Base-by-base conservation (phyloP, 2,329 filamentous ascomycete genomes). In the Colletotrichum sp. region DNA sequence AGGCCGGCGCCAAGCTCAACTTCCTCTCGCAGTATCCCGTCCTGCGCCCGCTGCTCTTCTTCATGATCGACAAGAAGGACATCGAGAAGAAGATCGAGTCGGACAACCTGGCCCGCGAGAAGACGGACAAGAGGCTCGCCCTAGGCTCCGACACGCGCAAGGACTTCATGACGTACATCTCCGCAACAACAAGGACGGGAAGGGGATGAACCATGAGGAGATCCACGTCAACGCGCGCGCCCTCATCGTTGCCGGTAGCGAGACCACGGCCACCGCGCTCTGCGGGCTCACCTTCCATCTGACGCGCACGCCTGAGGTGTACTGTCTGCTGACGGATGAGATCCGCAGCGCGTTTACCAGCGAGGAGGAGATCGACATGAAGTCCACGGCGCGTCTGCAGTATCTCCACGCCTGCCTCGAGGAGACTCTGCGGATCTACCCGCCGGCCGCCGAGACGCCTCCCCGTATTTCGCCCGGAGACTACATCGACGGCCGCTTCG, bases 1-100 rank as follows among this genome's bases (percentile, higher is more conserved):
- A 78, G 77, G 79, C 82, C 2, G 57, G 28, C 2, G 64, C 78
- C 1, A 74, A 81, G 8, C 81, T 81, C 24, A 30, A 61, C 18
- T 61, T 34, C n/a, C 58, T 61, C 0, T 26, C 18, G 6, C 28
- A 61, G 18, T 61, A 34, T 7, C 28, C 28, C 28, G 18, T 61
- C 18, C 58, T 61, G 16, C 9, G 26, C 8, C 58, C 58, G 18
- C 30, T 61, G n/a, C n/a, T 61, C 28, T 21, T 21, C 28, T 12
- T 34, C 28, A 13, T 61, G 57, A 8, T 61, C 28, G 58, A 3
- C 24, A n/a, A 61, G 58, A 61, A 61, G 28, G 43, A 67, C n/a
- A 67, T 67, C 15, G 43, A 26, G 34, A n/a, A 28, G 38, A 67
- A 30, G 38, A 8, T 28, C 18, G 64, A 67, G 34, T 52, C 34